Conservation (phyloP, 257 asterid genomes). For the Solanum rostratum region DNA sequence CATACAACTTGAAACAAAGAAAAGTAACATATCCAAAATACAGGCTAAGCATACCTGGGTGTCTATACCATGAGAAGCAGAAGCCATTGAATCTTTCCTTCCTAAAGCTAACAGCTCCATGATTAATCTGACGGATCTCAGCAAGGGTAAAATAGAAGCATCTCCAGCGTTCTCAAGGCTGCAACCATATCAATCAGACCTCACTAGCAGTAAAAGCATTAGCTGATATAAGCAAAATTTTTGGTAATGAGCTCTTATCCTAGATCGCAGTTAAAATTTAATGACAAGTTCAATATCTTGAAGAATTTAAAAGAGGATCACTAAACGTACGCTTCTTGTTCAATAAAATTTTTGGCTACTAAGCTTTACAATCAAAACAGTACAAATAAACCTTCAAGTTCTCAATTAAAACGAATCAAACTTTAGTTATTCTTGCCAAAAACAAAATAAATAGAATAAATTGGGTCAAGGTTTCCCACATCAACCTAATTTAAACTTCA, state of each 20-base stretch:
- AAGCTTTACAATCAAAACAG: not conserved
- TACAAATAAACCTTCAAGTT: not conserved
- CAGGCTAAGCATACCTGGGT: conserved; percentile 31
- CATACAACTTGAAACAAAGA: not conserved
- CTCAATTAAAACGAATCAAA: not conserved
- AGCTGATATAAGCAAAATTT: not conserved
- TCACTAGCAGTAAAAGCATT: not conserved
- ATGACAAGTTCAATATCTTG: not conserved
- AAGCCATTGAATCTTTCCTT: conserved; percentile 17
- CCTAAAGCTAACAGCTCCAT: conserved; percentile 49
- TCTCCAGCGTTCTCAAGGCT: conserved; percentile 96
- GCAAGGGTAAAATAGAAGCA: conserved; percentile 63
- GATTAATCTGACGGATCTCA: conserved; percentile 67
- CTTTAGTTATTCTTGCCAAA: not conserved
- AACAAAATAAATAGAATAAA: not conserved
- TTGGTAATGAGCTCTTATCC: not conserved
- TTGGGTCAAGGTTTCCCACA: not conserved
- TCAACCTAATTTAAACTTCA: not conserved
- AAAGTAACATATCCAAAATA: not conserved
- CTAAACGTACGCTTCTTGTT: not conserved
- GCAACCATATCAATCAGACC: conserved; percentile 10
- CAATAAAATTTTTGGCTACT: not conserved
- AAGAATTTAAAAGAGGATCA: not conserved
- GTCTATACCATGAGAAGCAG: conserved; percentile 35
- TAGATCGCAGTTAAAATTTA: not conserved